phyloP scores from a whole-genome alignment of 2,329 filamentous ascomycete genomes.

The Epicoccum nigrum region DNA sequence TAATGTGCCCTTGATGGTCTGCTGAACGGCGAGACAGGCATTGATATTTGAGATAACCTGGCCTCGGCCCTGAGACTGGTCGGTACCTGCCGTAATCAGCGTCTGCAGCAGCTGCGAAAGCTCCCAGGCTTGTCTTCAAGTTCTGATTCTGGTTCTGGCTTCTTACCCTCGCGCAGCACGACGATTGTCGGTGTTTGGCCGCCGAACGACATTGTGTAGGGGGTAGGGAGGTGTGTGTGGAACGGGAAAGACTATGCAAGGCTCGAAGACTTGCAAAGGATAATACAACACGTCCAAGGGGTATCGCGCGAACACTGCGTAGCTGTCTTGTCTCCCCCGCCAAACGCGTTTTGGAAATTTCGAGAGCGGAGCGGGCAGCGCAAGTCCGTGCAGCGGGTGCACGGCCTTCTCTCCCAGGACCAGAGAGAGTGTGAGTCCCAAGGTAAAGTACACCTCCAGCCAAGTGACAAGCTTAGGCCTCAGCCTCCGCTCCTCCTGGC shows the following conservation, averaged over 20 bases:
- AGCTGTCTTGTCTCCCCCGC: slow-evolving; percentile 35
- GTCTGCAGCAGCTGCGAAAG: slow-evolving; percentile 17
- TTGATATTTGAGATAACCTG: slow-evolving; percentile 99
- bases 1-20: slow-evolving; percentile 92
- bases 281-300: slow-evolving; percentile 9
- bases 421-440: too few species aligned
- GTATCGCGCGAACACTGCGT: slow-evolving; percentile 23
- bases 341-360: slow-evolving; percentile 30
- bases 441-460: not conserved
- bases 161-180: slow-evolving; percentile 93
- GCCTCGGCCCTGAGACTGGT: slow-evolving; percentile 94
- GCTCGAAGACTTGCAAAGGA: slow-evolving; percentile 20
- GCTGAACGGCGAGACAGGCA: slow-evolving; percentile 93
- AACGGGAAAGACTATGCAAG: slow-evolving; percentile 35
- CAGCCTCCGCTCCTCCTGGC: too few species aligned
- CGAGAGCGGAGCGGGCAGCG: slow-evolving; percentile 25
- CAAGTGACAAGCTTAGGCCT: not conserved
- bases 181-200: slow-evolving; percentile 98
- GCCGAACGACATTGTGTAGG: slow-evolving; percentile 82
- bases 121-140: too few species aligned
- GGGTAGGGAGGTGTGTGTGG: slow-evolving; percentile 9
- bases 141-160: too few species aligned
- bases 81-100: slow-evolving; percentile 72
- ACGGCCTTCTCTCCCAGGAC: too few species aligned
- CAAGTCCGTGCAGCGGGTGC: slow-evolving; percentile 5